Evolutionary conservation across 2,329 filamentous ascomycete species (phyloP).

Genomic region (Bipolaris victoriae): DNA sequence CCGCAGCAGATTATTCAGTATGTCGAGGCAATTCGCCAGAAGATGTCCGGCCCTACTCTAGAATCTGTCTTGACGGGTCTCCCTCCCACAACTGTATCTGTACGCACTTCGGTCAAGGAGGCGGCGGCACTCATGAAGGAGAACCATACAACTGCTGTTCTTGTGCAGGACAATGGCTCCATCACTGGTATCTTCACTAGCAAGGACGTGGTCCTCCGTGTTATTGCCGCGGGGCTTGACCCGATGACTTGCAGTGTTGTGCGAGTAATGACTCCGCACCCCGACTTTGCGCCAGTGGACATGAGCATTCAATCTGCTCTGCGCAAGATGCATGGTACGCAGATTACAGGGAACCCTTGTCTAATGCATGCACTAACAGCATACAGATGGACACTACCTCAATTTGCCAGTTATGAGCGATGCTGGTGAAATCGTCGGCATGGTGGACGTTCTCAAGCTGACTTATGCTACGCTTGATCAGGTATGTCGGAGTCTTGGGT

Average conservation of each 20-base stretch:
- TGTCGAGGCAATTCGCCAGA: constrained; percentile 89
- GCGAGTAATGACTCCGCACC: constrained; percentile 98
- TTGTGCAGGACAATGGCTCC: constrained; percentile 94
- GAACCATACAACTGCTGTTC: constrained; percentile 93
- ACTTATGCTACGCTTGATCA: constrained; percentile 98
- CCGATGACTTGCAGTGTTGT: constrained; percentile 96
- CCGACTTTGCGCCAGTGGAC: constrained; percentile 96
- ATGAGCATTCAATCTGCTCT: constrained; percentile 99
- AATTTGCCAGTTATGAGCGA: constrained; percentile 99
- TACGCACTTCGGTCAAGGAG: constrained; percentile 94
- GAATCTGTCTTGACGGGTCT: constrained; percentile 92
- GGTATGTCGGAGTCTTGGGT: constrained; percentile 56
- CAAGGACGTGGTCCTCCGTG: constrained; percentile 97
- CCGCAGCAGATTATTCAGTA: constrained; percentile 99
- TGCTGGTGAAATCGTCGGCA: constrained; percentile 94
- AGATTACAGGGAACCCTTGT: background rate
- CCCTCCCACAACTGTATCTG: constrained; percentile 92
- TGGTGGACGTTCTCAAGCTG: constrained; percentile 98
- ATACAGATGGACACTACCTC: constrained; percentile 92
- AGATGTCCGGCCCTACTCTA: constrained; percentile 97
- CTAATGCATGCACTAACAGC: constrained; percentile 10
- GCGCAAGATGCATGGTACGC: constrained; percentile 96
- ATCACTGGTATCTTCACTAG: constrained; percentile 99
- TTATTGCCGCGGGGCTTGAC: constrained; percentile 95
- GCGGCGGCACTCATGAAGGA: constrained; percentile 97